phyloP scores from a whole-genome alignment of 2,329 filamentous ascomycete species.

The Aspergillus melleus region DNA sequence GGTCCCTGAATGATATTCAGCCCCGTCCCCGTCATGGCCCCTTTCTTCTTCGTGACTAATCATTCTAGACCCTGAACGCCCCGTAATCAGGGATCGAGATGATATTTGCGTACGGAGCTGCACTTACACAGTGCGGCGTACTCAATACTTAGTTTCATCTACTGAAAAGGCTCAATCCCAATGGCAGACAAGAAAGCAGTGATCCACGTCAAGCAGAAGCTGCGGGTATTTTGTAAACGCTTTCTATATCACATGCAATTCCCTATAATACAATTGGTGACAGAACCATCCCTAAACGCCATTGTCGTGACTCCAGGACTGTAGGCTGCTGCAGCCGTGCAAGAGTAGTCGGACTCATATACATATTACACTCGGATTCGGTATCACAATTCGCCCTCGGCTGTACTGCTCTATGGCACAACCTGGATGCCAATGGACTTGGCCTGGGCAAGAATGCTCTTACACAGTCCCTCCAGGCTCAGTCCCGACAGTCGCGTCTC shows the following conservation, averaged over 20 bases:
- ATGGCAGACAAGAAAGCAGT: neutral
- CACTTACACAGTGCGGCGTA: too few relatives aligned
- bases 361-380: slow-evolving; percentile 9
- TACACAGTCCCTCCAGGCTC: slow-evolving; percentile 69
- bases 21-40: neutral
- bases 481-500: slow-evolving; percentile 73
- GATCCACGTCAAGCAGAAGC: slow-evolving; percentile 9
- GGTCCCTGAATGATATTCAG: neutral
- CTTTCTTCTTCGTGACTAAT: neutral
- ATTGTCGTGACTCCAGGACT: slow-evolving; percentile 19
- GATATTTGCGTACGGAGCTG: neutral
- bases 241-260: slow-evolving; percentile 28
- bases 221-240: slow-evolving; percentile 17
- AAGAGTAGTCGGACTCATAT: slow-evolving; percentile 14
- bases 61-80: neutral
- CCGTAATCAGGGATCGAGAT: neutral
- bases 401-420: slow-evolving; percentile 52
- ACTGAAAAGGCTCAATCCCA: too few relatives aligned
- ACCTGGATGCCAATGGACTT: slow-evolving; percentile 74
- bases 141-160: neutral
- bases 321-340: slow-evolving; percentile 10
- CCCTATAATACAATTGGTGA: slow-evolving; percentile 28
- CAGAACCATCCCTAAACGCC: slow-evolving; percentile 26
- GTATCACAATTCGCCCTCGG: neutral
- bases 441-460: slow-evolving; percentile 71